Percentiles rank a stretch among this genome's conserved stretches.
Evolutionary conservation across 2,329 filamentous ascomycete genomes (phyloP).

Genomic region (Scleromitrula shiraiana): DNA sequence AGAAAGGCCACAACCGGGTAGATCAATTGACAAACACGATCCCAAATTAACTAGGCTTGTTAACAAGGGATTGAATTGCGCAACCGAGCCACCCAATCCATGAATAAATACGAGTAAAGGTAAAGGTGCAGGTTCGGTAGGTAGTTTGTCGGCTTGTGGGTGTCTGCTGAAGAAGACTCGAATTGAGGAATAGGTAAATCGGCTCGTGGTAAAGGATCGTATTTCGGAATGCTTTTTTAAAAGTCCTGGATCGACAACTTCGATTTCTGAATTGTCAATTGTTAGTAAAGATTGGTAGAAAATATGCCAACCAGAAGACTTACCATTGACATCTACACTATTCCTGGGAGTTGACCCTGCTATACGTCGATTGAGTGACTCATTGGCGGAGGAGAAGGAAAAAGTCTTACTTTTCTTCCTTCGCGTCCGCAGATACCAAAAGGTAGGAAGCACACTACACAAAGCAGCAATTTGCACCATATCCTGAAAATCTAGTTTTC

Average conservation of each 20-base stretch:
- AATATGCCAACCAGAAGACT: not conserved
- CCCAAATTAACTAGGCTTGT: constrained; percentile 75
- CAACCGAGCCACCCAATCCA: constrained; percentile 83
- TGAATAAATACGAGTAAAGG: constrained; percentile 88
- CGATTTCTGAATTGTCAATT: constrained; percentile 18
- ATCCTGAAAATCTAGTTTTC: constrained; percentile 17
- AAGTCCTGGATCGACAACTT: constrained; percentile 59
- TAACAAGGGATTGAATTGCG: constrained; percentile 78
- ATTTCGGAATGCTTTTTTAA: constrained; percentile 68
- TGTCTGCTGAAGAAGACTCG: constrained; percentile 80
- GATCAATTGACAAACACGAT: constrained; percentile 78
- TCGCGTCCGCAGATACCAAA: constrained; percentile 20
- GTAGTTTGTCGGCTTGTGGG: constrained; percentile 73
- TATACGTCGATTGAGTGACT: not conserved
- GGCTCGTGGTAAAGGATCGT: constrained; percentile 62
- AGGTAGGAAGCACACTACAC: constrained; percentile 17
- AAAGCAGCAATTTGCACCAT: constrained; percentile 19
- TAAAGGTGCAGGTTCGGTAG: constrained; percentile 61
- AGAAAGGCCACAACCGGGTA: constrained; percentile 84
- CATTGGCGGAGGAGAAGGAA: constrained; percentile 15
- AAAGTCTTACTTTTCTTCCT: constrained; percentile 13
- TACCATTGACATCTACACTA: constrained; percentile 18
- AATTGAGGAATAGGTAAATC: constrained; percentile 62
- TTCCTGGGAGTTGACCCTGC: constrained; percentile 4
- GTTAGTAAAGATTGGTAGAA: constrained; percentile 6